Evolutionary conservation across 2,329 filamentous ascomycete species (phyloP).

Genomic region (Diplodia scrobiculata): DNA sequence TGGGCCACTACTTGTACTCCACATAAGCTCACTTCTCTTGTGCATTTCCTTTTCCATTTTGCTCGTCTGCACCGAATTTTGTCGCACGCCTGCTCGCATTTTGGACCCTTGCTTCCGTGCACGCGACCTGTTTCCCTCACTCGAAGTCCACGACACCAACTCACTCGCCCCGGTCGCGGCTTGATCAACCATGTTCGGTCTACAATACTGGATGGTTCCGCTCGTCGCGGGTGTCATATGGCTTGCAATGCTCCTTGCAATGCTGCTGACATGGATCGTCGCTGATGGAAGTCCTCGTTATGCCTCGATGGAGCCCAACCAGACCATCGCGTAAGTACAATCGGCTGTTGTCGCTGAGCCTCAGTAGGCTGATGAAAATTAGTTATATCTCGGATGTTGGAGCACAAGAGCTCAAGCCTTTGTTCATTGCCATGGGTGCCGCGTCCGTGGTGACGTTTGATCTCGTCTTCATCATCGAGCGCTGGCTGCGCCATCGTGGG

Average conservation of each 20-base stretch:
- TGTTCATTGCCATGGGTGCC: conserved; percentile 73
- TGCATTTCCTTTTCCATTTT: background rate
- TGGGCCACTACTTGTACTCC: conserved; percentile 13
- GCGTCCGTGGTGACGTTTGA: conserved; percentile 80
- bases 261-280: conserved; percentile 70
- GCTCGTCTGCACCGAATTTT: background rate
- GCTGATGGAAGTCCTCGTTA: conserved; percentile 61
- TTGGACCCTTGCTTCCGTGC: background rate
- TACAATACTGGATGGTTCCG: conserved; percentile 65
- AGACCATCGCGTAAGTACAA: conserved; percentile 69
- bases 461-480: conserved; percentile 75
- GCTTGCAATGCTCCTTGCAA: conserved; percentile 64
- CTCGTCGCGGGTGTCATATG: conserved; percentile 62
- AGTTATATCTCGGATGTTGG: conserved; percentile 54
- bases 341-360: background rate
- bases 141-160: conserved; percentile 5
- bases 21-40: background rate
- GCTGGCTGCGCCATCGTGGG: conserved; percentile 80
- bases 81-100: background rate
- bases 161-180: background rate
- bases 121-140: conserved; percentile 17
- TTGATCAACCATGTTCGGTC: conserved; percentile 41
- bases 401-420: conserved; percentile 66
- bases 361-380: background rate
- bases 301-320: conserved; percentile 59